Conservation (phyloP, 495 filamentous ascomycete genomes). For the Neurospora sp. region DNA sequence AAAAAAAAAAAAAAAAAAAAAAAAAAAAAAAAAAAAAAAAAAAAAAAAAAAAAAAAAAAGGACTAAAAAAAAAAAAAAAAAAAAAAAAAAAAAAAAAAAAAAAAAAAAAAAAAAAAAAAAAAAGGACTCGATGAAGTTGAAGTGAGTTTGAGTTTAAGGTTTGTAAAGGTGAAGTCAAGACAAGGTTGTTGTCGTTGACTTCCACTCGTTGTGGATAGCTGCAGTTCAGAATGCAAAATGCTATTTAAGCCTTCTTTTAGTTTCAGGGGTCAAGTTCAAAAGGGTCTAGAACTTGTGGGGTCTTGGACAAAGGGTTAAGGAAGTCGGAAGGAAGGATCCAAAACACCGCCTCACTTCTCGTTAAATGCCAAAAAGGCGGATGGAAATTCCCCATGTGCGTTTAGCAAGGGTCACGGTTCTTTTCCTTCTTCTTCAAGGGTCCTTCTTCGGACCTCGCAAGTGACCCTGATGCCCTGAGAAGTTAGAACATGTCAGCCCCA, state of each 20-base stretch:
- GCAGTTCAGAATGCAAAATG: background rate
- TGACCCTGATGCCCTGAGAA: background rate
- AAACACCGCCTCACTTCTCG: background rate
- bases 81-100: too few relatives aligned
- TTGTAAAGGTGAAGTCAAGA: background rate
- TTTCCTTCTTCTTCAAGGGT: background rate
- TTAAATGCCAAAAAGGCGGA: background rate
- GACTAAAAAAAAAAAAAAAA: too few relatives aligned
- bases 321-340: background rate
- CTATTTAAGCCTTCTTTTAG: background rate
- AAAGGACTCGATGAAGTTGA: background rate
- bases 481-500: background rate
- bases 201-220: background rate
- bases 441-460: background rate
- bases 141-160: background rate
- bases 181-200: background rate
- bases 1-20: too few relatives aligned
- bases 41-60: too few relatives aligned
- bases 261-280: background rate
- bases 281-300: background rate
- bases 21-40: too few relatives aligned
- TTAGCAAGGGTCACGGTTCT: background rate
- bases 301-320: background rate
- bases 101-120: background rate
- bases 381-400: background rate